Base-by-base conservation (phyloP, 495 filamentous ascomycete genomes). In the Cercophora sp. region DNA sequence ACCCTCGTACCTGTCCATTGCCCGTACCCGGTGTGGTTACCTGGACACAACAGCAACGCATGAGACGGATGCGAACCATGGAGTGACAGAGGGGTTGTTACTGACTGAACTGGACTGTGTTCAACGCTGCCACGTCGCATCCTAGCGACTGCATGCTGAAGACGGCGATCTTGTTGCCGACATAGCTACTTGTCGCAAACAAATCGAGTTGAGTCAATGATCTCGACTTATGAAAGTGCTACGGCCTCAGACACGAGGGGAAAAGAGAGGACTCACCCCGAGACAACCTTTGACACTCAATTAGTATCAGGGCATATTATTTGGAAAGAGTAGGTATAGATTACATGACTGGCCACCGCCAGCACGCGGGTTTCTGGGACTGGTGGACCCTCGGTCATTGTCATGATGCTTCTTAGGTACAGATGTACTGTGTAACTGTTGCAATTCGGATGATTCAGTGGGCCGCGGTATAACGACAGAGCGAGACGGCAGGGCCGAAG, bases 291-390 rank as follows among this genome's bases (percentile, higher is more conserved):
- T 10, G 20, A 24, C 22, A n/a, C n/a, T n/a, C n/a, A n/a, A n/a
- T n/a, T n/a, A n/a, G n/a, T n/a, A n/a, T n/a, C n/a, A n/a, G n/a
- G n/a, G n/a, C n/a, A n/a, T n/a, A n/a, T n/a, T n/a, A n/a, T n/a
- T n/a, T n/a, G n/a, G n/a, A n/a, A n/a, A n/a, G n/a, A n/a, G n/a
- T n/a, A n/a, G n/a, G n/a, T n/a, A n/a, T n/a, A n/a, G n/a, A n/a
- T 71, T 87, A 96, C 93, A 94, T 98, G 93, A 71, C 93, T 97
- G 65, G 93, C 93, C 57, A 97, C 82, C 35, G 93, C 91, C 63
- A 98, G 78, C 50, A 98, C 91, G 63, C 82, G 75, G 25, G 90
- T 95, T 65, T 93, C 89, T 9, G 91, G 89, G 37, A 94, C 80
- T 23, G 81, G 71, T n/a, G 68, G 65, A 57, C 69, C 70, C 42